Base-by-base conservation (phyloP, 257 asterid species). In the Rauvolfia tetraphylla region DNA sequence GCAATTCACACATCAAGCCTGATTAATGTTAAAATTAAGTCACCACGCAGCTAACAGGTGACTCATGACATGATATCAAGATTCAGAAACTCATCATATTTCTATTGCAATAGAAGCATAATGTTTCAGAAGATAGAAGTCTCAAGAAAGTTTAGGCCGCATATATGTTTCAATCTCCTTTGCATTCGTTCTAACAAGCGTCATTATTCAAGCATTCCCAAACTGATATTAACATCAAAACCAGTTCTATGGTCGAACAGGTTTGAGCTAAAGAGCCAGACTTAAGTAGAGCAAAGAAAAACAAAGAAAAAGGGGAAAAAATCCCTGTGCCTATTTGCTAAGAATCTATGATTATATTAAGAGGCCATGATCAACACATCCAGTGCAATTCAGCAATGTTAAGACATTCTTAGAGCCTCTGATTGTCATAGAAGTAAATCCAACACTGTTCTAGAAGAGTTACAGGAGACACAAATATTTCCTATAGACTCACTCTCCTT, bases 1-100 rank as follows among this genome's bases (percentile, higher is more conserved):
- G 87, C 88, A 93, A 75, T 85, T 95, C 99, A 80, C 99, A 91
- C 99, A 95, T 95, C 87, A 95, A 78, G 33, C 99, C 98, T 95
- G 86, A 71, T 76, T 58, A 70, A 76, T 74, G 83, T 67, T 70
- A 72, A 80, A 71, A 20, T 5, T 58, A 27, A 58, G 12, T 56
- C 67, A 58, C 7, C 39, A 7, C 17, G 36, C 15, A 68, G 46
- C 17, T 13, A 46, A 33, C 17, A 51, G 6, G 1, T 23, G 36
- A 34, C 14, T 70, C 65, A 48, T 11, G 77, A 33, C 65, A 22
- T 49, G 31, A 67, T 6, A 67, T 44, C 65, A 58, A 18, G 12
- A 58, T 58, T 57, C 7, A n/a, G 39, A 54, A 63, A 17, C 69
- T 33, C 33, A n/a, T 17, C 4, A 20, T 0, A 17, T 18, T 63